Percentiles rank a stretch among this genome's conserved stretches.
Conservation (phyloP, 2,329 filamentous ascomycete species). For the Zymoseptoria pseudotritici region DNA sequence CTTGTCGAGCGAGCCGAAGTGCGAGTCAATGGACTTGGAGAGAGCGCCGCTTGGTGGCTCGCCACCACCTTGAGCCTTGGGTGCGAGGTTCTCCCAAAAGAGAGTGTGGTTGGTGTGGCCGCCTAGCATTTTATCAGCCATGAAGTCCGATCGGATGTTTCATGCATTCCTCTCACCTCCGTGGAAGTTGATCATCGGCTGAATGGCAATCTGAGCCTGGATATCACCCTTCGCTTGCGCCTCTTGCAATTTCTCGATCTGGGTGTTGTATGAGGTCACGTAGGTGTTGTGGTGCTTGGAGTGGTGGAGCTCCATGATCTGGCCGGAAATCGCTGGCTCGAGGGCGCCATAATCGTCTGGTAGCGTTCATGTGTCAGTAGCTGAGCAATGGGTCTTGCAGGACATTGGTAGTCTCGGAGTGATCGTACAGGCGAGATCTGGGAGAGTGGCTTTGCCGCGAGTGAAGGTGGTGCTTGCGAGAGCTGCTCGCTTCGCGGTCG, state of each 20-base stretch:
- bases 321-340: constrained; percentile 72
- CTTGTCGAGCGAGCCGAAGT: constrained; percentile 51
- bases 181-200: constrained; percentile 58
- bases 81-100: constrained; percentile 64
- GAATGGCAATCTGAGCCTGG: constrained; percentile 46
- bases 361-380: not conserved
- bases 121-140: constrained; percentile 25
- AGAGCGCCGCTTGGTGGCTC: constrained; percentile 54
- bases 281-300: constrained; percentile 92
- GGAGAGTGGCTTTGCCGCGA: constrained; percentile 84
- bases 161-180: constrained; percentile 38
- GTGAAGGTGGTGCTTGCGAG: constrained; percentile 69
- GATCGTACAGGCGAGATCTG: constrained; percentile 68
- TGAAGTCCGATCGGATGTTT: not conserved
- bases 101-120: constrained; percentile 61
- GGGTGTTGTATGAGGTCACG: constrained; percentile 79
- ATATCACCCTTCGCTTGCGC: constrained; percentile 49
- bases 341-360: constrained; percentile 94
- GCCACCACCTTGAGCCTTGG: constrained; percentile 59
- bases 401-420: not conserved
- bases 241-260: constrained; percentile 61
- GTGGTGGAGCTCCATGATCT: constrained; percentile 97
- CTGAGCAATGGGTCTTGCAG: not conserved
- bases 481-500: constrained; percentile 52
- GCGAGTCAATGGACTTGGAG: constrained; percentile 50